phyloP scores from a whole-genome alignment of 2,329 filamentous ascomycete genomes.

The Hymenoscyphus occultus region DNA sequence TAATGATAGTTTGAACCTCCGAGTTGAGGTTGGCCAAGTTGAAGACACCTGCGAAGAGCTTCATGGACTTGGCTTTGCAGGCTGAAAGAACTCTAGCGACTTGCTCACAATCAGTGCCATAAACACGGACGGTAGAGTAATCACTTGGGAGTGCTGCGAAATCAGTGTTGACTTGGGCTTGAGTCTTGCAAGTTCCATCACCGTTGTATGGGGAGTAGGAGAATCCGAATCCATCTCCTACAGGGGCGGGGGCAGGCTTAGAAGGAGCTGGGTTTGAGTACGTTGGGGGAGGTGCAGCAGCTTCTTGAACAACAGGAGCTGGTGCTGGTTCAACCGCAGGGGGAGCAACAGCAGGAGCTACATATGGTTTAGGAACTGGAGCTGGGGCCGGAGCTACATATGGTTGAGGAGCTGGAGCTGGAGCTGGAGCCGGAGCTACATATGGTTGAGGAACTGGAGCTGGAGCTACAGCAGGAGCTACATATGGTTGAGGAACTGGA shows the following conservation, averaged over 20 bases:
- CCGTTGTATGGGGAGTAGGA: conserved; percentile 56
- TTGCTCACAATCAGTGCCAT: conserved; percentile 78
- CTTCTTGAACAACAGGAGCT: conserved; percentile 4
- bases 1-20: conserved; percentile 60
- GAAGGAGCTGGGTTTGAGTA: conserved; percentile 8
- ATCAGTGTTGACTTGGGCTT: conserved; percentile 61
- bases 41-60: conserved; percentile 74
- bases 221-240: conserved; percentile 44
- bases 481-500: conserved; percentile 6
- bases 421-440: neutral
- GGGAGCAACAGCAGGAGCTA: neutral
- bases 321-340: conserved; percentile 8
- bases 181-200: conserved; percentile 63
- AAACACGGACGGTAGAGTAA: conserved; percentile 69
- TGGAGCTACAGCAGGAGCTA: conserved; percentile 5
- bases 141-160: conserved; percentile 51
- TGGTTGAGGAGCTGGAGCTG: conserved; percentile 2
- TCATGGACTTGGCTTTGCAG: conserved; percentile 61
- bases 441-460: conserved; percentile 1
- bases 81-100: conserved; percentile 60
- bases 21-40: conserved; percentile 53
- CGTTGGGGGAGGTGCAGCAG: neutral
- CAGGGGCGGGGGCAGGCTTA: conserved; percentile 1
- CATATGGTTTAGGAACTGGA: neutral
- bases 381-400: neutral